Percentiles rank a stretch among this genome's conserved stretches.
These are phyloP conservation scores for Dichotomopilus funicola DNA, from an alignment of 2,329 filamentous ascomycete genomes.

Conservation along the genomic window DNA sequence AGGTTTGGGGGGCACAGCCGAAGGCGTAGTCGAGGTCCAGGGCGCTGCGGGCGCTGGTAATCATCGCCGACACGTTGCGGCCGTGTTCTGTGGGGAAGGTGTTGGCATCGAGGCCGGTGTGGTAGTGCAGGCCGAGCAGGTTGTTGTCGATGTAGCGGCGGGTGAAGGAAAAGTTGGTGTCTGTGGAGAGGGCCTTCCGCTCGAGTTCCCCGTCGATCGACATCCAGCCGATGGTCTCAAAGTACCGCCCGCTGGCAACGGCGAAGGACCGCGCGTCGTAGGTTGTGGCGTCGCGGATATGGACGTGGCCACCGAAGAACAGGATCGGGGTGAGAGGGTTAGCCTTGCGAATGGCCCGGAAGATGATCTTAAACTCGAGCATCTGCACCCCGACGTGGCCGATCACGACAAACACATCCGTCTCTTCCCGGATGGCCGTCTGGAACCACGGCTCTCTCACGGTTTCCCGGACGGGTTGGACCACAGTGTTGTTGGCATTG, in stretches of 20 bases:
- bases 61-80: conserved; percentile 62
- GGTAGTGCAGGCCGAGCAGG: conserved; percentile 73
- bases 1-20: conserved; percentile 75
- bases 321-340: conserved; percentile 81
- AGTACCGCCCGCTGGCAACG: conserved; percentile 81
- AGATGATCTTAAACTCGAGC: conserved; percentile 70
- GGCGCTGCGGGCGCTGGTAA: conserved; percentile 60
- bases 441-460: conserved; percentile 86
- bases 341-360: conserved; percentile 66
- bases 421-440: conserved; percentile 72
- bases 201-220: conserved; percentile 62
- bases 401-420: conserved; percentile 79
- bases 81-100: conserved; percentile 74
- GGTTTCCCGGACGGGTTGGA: conserved; percentile 71
- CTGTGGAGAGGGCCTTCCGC: conserved; percentile 27
- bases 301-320: conserved; percentile 85
- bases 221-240: conserved; percentile 93
- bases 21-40: conserved; percentile 66
- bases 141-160: conserved; percentile 94
- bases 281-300: conserved; percentile 75
- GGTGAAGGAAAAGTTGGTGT: conserved; percentile 50
- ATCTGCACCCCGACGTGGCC: conserved; percentile 82
- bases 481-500: conserved; percentile 85
- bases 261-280: conserved; percentile 75
- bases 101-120: conserved; percentile 63